Base-by-base conservation (phyloP, 352 stramenopile genomes). In the Phytophthora tentaculata region DNA sequence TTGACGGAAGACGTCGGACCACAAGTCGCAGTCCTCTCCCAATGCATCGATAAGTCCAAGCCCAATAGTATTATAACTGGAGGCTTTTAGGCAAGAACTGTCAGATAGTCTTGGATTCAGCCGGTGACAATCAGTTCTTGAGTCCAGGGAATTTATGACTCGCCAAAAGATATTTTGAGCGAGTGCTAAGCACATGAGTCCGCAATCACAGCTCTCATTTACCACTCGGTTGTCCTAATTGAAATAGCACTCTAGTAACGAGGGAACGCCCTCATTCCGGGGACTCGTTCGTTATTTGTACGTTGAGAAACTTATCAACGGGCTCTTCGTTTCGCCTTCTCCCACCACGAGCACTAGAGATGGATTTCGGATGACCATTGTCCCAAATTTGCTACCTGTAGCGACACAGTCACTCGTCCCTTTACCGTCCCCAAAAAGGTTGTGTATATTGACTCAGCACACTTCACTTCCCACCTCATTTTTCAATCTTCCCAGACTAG, bases 311-410 rank as follows among this genome's bases (percentile, higher is more conserved):
- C 67, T 60, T 67, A 67, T 56, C 56, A 71, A 75, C 57, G 61
- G 51, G 56, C 37, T 48, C 24, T 56, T 71, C 67, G 67, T 75
- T 75, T 75, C 67, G 64, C 16, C 28, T 64, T 64, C 56, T 61
- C 41, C 55, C 49, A 48, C 43, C 52, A 64, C 32, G 23, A 19
- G 22, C 50, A n/a, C n/a, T n/a, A n/a, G 20, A 24, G 41, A 53
- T 66, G n/a, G 22, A 28, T 65, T 49, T 58, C 24, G 23, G 50
- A 52, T 55, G 41, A 67, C 50, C 56, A 55, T 58, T 52, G 63
- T 71, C 62, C 14, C 56, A 75, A 22, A n/a, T 47, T 28, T 26
- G n/a, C 41, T 41, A 49, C 32, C 39, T 45, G 41, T 50, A 55
- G 32, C 16, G 20, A 53, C 32, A 52, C 32, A 10, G 43, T 29